Evolutionary conservation across 2,329 filamentous ascomycete species (phyloP).

Genomic region (Pyricularia sp.): DNA sequence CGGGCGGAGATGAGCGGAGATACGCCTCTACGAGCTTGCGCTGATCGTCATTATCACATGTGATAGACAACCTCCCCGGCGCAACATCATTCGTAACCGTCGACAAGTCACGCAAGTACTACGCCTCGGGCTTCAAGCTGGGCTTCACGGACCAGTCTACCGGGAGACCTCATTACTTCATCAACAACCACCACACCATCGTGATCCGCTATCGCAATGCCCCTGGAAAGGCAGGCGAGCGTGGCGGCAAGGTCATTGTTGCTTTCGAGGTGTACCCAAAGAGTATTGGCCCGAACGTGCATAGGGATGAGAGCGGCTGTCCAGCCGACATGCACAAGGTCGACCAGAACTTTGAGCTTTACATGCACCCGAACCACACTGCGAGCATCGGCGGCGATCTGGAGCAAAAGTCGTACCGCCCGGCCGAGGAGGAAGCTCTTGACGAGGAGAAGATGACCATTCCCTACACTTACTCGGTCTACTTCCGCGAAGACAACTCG

Average conservation of each 20-base stretch:
- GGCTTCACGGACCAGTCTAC: slow-evolving; percentile 63
- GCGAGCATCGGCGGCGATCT: slow-evolving; percentile 27
- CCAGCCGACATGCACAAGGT: slow-evolving; percentile 56
- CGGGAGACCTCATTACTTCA: slow-evolving; percentile 54
- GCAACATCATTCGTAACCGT: slow-evolving; percentile 83
- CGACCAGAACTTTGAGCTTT: slow-evolving; percentile 58
- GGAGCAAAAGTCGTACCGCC: slow-evolving; percentile 46
- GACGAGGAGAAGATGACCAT: slow-evolving; percentile 61
- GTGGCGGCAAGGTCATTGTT: slow-evolving; percentile 70
- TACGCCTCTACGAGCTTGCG: background rate
- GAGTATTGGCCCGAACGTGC: slow-evolving; percentile 56
- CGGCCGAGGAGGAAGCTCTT: slow-evolving; percentile 43
- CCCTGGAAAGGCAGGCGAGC: slow-evolving; percentile 56
- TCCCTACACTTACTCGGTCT: slow-evolving; percentile 83
- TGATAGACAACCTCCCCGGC: slow-evolving; percentile 68
- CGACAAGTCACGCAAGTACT: slow-evolving; percentile 79
- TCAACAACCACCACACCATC: slow-evolving; percentile 84
- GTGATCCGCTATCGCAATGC: slow-evolving; percentile 71
- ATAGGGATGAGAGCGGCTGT: slow-evolving; percentile 56
- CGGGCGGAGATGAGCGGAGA: background rate
- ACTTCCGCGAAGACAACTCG: slow-evolving; percentile 73
- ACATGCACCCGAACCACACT: slow-evolving; percentile 54
- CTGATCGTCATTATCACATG: background rate
- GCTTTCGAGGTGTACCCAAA: slow-evolving; percentile 88
- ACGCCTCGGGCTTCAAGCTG: slow-evolving; percentile 82